Percentiles rank a stretch among this genome's conserved stretches.
Evolutionary conservation across 2,329 filamentous ascomycete species (phyloP).

Genomic region (Phoma sp.): DNA sequence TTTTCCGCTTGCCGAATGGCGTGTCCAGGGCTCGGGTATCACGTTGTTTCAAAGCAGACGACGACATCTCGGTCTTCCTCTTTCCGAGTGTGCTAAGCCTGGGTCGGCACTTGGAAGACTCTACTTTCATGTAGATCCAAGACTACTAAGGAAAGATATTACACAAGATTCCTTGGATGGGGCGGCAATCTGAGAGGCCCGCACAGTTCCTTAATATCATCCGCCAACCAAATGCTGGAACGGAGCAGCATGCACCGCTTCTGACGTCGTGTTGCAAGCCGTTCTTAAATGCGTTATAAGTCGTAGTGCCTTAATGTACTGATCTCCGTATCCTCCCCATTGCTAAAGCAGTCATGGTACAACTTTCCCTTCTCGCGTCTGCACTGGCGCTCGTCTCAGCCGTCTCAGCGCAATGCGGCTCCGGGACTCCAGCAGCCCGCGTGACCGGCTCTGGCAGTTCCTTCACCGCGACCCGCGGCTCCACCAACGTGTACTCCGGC

Average conservation of each 20-base stretch:
- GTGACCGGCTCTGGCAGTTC: constrained; percentile 57
- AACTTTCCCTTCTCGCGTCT: constrained; percentile 47
- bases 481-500: constrained; percentile 57
- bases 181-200: background rate
- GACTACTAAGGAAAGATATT: constrained; percentile 8
- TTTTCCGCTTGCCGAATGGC: background rate
- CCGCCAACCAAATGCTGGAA: constrained; percentile 6
- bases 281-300: constrained; percentile 1
- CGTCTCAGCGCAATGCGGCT: constrained; percentile 55
- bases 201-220: constrained; percentile 8
- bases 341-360: constrained; percentile 39
- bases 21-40: constrained; percentile 1
- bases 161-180: background rate
- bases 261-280: background rate
- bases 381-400: constrained; percentile 51
- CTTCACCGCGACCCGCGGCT: constrained; percentile 55
- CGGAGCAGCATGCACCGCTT: background rate
- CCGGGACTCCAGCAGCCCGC: constrained; percentile 54
- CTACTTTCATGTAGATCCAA: constrained; percentile 4
- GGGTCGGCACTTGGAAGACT: background rate
- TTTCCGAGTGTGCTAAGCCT: background rate
- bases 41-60: constrained; percentile 13
- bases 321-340: background rate
- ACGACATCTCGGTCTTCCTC: constrained; percentile 2
- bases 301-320: background rate